Evolutionary conservation across 2,329 filamentous ascomycete species (phyloP).

Genomic region (Microcera coccophila): DNA sequence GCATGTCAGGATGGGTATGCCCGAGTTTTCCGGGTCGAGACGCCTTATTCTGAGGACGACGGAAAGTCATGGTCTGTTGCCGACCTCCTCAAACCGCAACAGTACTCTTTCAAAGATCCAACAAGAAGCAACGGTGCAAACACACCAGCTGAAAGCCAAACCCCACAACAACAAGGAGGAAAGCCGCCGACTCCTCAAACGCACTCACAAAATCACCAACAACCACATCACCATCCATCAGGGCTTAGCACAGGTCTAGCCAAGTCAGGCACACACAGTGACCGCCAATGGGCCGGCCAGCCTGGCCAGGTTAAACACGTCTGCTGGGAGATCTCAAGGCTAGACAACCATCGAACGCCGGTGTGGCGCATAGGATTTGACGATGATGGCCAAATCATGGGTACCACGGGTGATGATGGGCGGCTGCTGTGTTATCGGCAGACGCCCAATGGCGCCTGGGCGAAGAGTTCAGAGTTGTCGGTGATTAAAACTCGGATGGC

Average conservation of each 20-base stretch:
- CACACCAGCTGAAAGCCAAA: conserved; percentile 16
- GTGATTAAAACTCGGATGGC: conserved; percentile 56
- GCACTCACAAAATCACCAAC: conserved; percentile 24
- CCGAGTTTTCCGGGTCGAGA: conserved; percentile 79
- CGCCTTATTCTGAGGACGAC: conserved; percentile 46
- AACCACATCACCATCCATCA: conserved; percentile 40
- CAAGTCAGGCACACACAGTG: conserved; percentile 43
- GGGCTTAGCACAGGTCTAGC: conserved; percentile 52
- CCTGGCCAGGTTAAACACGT: conserved; percentile 65
- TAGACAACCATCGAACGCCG: conserved; percentile 64
- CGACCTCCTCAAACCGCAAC: conserved; percentile 40
- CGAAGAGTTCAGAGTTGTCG: conserved; percentile 56
- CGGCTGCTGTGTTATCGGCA: conserved; percentile 60
- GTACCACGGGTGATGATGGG: conserved; percentile 74
- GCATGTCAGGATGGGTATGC: conserved; percentile 90
- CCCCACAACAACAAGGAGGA: conserved; percentile 18
- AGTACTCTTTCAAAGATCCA: conserved; percentile 23
- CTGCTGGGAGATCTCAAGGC: conserved; percentile 59
- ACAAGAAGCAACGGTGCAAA: conserved; percentile 21
- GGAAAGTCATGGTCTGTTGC: conserved; percentile 48
- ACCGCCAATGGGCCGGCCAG: conserved; percentile 52
- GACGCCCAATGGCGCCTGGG: conserved; percentile 54
- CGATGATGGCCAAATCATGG: conserved; percentile 66
- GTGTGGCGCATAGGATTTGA: conserved; percentile 75
- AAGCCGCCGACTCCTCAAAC: conserved; percentile 23